These are phyloP conservation scores for Scolecobasidium constrictum DNA, from an alignment of 2,329 filamentous ascomycete genomes.

Conservation along the genomic window DNA sequence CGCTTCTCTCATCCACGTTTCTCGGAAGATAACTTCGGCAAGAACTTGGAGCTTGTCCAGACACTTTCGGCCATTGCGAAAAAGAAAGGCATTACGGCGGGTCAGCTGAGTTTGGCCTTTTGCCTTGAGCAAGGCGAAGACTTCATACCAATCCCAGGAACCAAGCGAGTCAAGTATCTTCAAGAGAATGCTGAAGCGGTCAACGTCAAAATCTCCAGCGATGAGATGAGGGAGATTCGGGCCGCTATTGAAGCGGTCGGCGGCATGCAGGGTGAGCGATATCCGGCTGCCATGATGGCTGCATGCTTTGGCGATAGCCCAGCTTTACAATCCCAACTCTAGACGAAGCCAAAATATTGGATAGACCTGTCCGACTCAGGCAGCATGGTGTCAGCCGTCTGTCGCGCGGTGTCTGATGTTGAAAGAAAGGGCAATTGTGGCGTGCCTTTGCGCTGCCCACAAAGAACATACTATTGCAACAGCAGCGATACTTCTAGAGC, in stretches of 20 bases:
- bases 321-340: too few species aligned
- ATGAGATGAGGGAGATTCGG: slow-evolving; percentile 18
- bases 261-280: slow-evolving; percentile 7
- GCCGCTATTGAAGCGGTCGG: slow-evolving; percentile 18
- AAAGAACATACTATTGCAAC: too few species aligned
- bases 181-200: slow-evolving; percentile 17
- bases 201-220: slow-evolving; percentile 15
- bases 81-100: slow-evolving; percentile 18
- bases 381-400: too few species aligned
- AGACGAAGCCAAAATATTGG: too few species aligned
- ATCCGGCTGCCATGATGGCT: slow-evolving; percentile 4
- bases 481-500: too few species aligned
- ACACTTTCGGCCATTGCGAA: slow-evolving; percentile 16
- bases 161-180: slow-evolving; percentile 18
- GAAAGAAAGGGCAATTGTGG: too few species aligned
- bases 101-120: slow-evolving; percentile 21
- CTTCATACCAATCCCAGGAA: slow-evolving; percentile 15
- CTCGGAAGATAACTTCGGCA: slow-evolving; percentile 18
- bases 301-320: slow-evolving; percentile 9
- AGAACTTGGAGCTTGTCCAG: slow-evolving; percentile 22
- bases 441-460: too few species aligned
- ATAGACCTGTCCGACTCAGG: too few species aligned
- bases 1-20: slow-evolving; percentile 20
- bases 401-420: too few species aligned
- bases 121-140: slow-evolving; percentile 19